Conservation (phyloP, 2,329 filamentous ascomycete genomes). For the Cercospora sp. region DNA sequence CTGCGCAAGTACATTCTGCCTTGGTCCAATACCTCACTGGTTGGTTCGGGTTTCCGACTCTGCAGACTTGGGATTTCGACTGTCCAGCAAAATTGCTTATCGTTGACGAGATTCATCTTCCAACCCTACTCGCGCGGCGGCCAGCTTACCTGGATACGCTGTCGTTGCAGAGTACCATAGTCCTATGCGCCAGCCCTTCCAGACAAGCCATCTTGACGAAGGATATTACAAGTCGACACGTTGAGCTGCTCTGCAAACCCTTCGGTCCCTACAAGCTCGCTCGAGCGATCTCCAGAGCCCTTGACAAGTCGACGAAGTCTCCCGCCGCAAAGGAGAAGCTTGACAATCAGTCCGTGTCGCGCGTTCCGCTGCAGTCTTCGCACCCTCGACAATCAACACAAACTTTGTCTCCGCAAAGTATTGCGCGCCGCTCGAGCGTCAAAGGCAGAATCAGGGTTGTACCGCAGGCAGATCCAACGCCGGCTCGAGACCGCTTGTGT, state of each 20-base stretch:
- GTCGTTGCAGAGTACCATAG: constrained; percentile 33
- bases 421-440: neutral
- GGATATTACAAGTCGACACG: constrained; percentile 26
- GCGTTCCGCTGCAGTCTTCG: no score
- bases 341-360: neutral
- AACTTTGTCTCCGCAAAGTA: neutral
- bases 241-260: constrained; percentile 26
- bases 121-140: constrained; percentile 22
- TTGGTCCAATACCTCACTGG: constrained; percentile 27
- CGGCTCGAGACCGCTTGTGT: neutral
- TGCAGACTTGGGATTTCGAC: constrained; percentile 30
- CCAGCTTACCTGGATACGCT: constrained; percentile 21
- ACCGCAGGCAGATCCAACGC: neutral
- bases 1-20: constrained; percentile 25
- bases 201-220: constrained; percentile 26
- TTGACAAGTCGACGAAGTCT: constrained; percentile 14
- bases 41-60: constrained; percentile 30
- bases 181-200: constrained; percentile 39
- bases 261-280: constrained; percentile 30
- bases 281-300: constrained; percentile 16
- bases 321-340: neutral
- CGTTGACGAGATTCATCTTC: constrained; percentile 31
- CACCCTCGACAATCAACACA: neutral
- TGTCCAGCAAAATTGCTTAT: constrained; percentile 26
- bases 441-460: neutral